These are phyloP conservation scores for Myrica gale DNA, from an alignment of 306 rosid species.

Conservation along the genomic window DNA sequence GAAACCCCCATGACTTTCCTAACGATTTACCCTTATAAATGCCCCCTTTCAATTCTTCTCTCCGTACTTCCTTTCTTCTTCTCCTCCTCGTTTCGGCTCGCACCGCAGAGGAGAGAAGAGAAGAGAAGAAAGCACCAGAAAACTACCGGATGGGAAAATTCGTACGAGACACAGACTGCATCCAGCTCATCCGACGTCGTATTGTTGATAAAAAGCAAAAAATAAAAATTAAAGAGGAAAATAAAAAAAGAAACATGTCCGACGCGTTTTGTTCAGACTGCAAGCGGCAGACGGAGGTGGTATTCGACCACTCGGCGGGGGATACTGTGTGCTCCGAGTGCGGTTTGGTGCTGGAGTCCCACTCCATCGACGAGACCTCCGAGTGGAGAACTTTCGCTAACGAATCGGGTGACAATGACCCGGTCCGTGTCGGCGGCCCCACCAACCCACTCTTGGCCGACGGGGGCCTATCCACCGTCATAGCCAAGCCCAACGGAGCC, in stretches of 20 bases:
- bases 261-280: constrained; percentile 88
- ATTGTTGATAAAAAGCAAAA: not conserved
- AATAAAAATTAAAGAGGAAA: too few species aligned
- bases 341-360: constrained; percentile 85
- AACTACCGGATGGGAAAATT: not conserved
- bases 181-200: not conserved
- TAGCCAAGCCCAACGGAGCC: constrained; percentile 85
- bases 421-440: constrained; percentile 94
- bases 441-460: constrained; percentile 76
- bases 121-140: not conserved
- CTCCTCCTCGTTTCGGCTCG: not conserved
- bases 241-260: constrained; percentile 40
- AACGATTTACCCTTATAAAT: constrained; percentile 32
- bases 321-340: constrained; percentile 94
- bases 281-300: constrained; percentile 92
- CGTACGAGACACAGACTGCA: not conserved
- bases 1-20: constrained; percentile 39
- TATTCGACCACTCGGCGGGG: constrained; percentile 88
- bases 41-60: not conserved
- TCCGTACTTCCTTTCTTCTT: not conserved
- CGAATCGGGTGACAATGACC: constrained; percentile 95
- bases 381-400: constrained; percentile 95
- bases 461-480: constrained; percentile 88
- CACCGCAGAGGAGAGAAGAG: not conserved
- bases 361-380: constrained; percentile 88